Evolutionary conservation across 176 grass and related monocot species (phyloP), one percentile per base, ranked within the genome.

Genomic region (Oryza nivara): DNA sequence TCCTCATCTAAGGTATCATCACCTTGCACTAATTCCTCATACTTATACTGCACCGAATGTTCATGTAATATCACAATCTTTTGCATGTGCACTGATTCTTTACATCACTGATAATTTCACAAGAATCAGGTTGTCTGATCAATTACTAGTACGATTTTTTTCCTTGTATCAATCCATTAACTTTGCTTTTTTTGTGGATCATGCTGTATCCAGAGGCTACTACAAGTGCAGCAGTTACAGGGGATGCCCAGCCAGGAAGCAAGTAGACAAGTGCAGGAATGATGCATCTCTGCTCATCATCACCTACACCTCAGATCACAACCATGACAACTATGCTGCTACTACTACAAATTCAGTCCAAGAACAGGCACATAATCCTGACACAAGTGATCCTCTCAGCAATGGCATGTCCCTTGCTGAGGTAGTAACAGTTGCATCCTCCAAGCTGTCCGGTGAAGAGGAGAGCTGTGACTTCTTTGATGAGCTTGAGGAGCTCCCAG

Each of bases 241-340:
- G 75, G 76, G 66, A 0, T 79, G 75, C 22, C 67, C 84, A 79
- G 84, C 75, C 23, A 49, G 54, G 74, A 86, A 79, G 41, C 75
- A 86, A 79, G 75, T 86, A 45, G 75, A 79, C 49, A 86, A 67
- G 75, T 78, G 75, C 67, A 86, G 44, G 77, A 65, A 51, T 65
- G 84, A 86, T 72, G 65, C 75, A 38, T 79, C 84, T n/a, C 4
- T 79, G 3, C 66, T 79, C 23, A 86, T 79, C 84, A 73, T 86
- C 75, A 86, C 65, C 75, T 79, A 79, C 67, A 79, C 84, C 49
- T 79, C 84, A 49, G 43, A 79, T 46, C 75, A 86, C 23, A 79
- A 63, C 51, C 84, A 86, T 79, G 25, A 67, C 64, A 34, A 30
- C 10, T n/a, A 58, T 58, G 19, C 41, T 41, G 8, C 6, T 41